Percentiles rank a stretch among this genome's conserved stretches.
Evolutionary conservation across 2,329 filamentous ascomycete species (phyloP).

Genomic region (Fusarium setosum): DNA sequence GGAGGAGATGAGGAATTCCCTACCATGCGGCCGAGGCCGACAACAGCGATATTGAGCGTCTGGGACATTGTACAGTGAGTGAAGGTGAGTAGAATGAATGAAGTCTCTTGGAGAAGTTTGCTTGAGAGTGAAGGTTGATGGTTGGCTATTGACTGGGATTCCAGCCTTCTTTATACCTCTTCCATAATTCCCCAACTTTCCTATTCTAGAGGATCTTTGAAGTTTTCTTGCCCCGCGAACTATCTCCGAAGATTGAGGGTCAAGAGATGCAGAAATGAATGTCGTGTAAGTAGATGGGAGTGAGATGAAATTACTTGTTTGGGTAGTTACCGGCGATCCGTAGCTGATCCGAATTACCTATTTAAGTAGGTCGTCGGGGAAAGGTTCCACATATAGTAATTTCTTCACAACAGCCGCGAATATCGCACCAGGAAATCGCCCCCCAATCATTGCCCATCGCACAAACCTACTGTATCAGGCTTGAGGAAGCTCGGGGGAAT

Average conservation of each 20-base stretch:
- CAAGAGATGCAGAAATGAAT: neutral
- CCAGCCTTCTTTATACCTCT: neutral
- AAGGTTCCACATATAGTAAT: neutral
- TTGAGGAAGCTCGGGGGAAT: no score
- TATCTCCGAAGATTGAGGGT: neutral
- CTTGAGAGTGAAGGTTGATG: neutral
- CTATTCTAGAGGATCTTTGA: neutral
- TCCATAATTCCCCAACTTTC: rapidly evolving
- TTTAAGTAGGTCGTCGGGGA: neutral
- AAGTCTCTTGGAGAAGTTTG: neutral
- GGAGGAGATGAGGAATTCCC: neutral
- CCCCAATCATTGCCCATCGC: neutral
- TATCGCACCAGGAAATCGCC: neutral
- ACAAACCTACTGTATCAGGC: neutral
- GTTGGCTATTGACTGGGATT: neutral
- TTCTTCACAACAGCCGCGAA: neutral
- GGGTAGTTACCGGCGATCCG: neutral
- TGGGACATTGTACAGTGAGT: constrained; percentile 2
- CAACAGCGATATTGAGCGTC: constrained; percentile 26
- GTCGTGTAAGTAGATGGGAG: neutral
- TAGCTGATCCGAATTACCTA: neutral
- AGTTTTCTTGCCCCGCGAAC: neutral
- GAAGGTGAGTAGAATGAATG: no score
- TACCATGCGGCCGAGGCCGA: constrained; percentile 35
- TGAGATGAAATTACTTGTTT: neutral